A percentile compares a stretch with the other conserved stretches of the same genome.
Evolutionary conservation across 495 filamentous ascomycete genomes (phyloP).

Genomic region (Penicillium turbatum): DNA sequence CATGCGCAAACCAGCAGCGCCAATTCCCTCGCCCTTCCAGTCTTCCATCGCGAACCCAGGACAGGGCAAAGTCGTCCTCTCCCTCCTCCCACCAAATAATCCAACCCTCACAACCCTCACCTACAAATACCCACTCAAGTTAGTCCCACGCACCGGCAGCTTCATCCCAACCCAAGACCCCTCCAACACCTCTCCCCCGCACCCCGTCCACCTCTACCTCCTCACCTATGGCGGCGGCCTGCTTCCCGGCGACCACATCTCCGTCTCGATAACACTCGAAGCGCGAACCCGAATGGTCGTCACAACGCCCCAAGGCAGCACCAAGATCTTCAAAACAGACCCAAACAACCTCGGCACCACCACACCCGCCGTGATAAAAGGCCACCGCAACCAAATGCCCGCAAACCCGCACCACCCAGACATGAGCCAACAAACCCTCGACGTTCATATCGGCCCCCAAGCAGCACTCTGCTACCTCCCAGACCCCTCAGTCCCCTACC

Average conservation of each 20-base stretch:
- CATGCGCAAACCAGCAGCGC: slow-evolving; percentile 35
- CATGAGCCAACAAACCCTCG: slow-evolving; percentile 65
- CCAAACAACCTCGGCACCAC: slow-evolving; percentile 29
- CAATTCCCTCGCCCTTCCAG: slow-evolving; percentile 59
- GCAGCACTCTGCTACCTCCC: slow-evolving; percentile 86
- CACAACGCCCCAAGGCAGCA: slow-evolving; percentile 85
- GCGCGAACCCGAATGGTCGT: slow-evolving; percentile 66
- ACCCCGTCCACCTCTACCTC: slow-evolving; percentile 67
- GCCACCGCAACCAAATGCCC: slow-evolving; percentile 26
- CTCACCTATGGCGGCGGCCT: slow-evolving; percentile 94
- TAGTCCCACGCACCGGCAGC: slow-evolving; percentile 63
- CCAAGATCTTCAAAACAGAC: slow-evolving; percentile 86
- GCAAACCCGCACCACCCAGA: slow-evolving; percentile 28
- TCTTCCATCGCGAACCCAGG: slow-evolving; percentile 68
- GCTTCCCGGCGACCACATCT: slow-evolving; percentile 76
- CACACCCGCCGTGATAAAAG: slow-evolving; percentile 25
- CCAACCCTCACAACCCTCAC: slow-evolving; percentile 69
- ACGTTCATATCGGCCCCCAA: slow-evolving; percentile 54
- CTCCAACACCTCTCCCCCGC: slow-evolving; percentile 26
- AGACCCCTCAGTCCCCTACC: slow-evolving; percentile 89
- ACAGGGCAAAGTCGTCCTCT: slow-evolving; percentile 69
- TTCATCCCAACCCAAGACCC: slow-evolving; percentile 28
- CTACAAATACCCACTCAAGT: slow-evolving; percentile 93
- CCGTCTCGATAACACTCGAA: slow-evolving; percentile 64
- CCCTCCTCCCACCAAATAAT: slow-evolving; percentile 63